Percentiles rank a stretch among this genome's conserved stretches.
Evolutionary conservation across 164 flowering plant genomes (phyloP).

Genomic region (Annona cherimola): DNA sequence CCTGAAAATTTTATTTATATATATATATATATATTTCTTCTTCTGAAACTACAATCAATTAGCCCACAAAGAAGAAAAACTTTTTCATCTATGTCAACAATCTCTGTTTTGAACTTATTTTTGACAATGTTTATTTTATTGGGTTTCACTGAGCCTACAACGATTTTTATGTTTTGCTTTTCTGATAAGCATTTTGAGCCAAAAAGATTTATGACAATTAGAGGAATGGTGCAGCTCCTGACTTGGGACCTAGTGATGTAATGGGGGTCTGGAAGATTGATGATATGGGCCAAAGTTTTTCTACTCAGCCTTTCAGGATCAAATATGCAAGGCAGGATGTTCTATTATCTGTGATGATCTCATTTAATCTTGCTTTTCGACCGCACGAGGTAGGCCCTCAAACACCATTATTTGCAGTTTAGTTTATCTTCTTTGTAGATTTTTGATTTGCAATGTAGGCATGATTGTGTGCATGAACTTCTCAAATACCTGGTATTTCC

Average conservation of each 20-base stretch:
- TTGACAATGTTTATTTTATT: too few relatives aligned
- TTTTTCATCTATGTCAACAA: too few relatives aligned
- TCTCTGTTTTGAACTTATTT: too few relatives aligned
- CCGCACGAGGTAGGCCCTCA: constrained; percentile 48
- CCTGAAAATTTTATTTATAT: too few relatives aligned
- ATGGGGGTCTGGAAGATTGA: constrained; percentile 86
- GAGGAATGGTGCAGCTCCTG: constrained; percentile 61
- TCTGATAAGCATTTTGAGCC: background rate
- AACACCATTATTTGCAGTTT: background rate
- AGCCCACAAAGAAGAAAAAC: too few relatives aligned
- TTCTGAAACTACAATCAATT: too few relatives aligned
- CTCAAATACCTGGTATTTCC: background rate
- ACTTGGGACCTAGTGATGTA: constrained; percentile 51
- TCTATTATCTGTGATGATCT: constrained; percentile 71
- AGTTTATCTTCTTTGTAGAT: background rate
- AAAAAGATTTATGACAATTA: background rate
- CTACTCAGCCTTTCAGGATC: constrained; percentile 89
- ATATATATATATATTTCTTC: too few relatives aligned
- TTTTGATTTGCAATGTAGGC: background rate
- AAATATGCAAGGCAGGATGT: constrained; percentile 97
- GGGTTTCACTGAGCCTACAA: too few relatives aligned
- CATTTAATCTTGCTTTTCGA: constrained; percentile 65
- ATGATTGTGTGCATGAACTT: background rate
- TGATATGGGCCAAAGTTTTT: constrained; percentile 87
- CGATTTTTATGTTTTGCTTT: background rate